Evolutionary conservation across 176 grass and related monocot species (phyloP), one percentile per base, ranked within the genome.

Genomic region (Calamus simplicifolius): DNA sequence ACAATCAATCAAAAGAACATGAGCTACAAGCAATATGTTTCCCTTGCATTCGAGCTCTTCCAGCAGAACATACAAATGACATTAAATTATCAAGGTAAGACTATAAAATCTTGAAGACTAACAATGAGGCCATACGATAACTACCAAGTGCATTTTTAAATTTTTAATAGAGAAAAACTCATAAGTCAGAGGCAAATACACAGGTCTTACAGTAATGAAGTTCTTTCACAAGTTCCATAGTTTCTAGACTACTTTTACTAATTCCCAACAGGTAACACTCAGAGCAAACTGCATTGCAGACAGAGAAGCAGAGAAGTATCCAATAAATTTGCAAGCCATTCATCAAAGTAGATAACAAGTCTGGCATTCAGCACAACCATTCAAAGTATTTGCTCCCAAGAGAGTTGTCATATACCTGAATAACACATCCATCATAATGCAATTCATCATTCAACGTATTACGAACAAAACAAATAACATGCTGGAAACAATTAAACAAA

Each of bases 321-420:
- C 81, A 82, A 61, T 85, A 86, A 74, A 81, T 43, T 68, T 79
- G 87, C 82, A 90, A 90, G 68, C 77, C 82, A 90, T 90, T 76
- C 87, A 90, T 79, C 79, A 73, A 89, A 75, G 69, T 56, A 89
- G 85, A 88, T 58, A 84, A 89, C 75, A 82, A 74, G 76, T 84
- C 85, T 75, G 75, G 75, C 85, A 90, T 85, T 85, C 82, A 80
- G 82, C 87, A 90, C 82, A 85, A 90, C 79, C 82, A 85, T 85
- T 85, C 82, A 90, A 88, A 85, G 71, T 56, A 90, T 28, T 79
- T 73, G 74, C 86, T 76, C 78, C 86, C 79, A 90, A 79, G 70
- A 79, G 70, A 81, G 75, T 82, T 74, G 82, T 76, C 82, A 90
- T 59, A 85, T 48, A 90, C 87, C 87, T 90, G 87, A 90, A 71